phyloP scores from a whole-genome alignment of 2,329 filamentous ascomycete species.

The Colletotrichum simmondsii region DNA sequence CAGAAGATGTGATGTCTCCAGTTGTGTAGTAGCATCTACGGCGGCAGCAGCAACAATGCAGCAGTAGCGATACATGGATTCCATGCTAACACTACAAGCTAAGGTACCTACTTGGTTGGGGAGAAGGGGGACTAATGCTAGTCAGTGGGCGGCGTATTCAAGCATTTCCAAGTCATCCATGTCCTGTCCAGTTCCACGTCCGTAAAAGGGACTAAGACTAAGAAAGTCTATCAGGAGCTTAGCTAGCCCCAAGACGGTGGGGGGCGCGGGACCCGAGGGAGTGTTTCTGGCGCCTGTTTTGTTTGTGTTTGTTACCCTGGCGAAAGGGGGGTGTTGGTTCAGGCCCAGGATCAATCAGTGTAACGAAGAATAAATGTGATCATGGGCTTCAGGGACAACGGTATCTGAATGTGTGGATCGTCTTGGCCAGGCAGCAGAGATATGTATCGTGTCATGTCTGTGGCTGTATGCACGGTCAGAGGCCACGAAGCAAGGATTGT shows the following conservation, averaged over 20 bases:
- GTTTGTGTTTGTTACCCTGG: slow-evolving; percentile 8
- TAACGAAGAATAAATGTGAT: neutral
- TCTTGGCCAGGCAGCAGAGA: neutral
- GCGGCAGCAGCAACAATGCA: neutral
- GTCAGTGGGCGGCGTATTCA: slow-evolving; percentile 12
- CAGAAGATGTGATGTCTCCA: slow-evolving; percentile 13
- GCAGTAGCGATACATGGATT: neutral
- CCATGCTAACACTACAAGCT: neutral
- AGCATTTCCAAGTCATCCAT: slow-evolving; percentile 18
- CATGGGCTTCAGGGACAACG: neutral
- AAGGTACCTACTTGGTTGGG: neutral
- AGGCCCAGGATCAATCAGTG: neutral
- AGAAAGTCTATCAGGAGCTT: slow-evolving; percentile 1
- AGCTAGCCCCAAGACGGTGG: neutral
- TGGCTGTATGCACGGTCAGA: neutral
- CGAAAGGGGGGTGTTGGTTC: neutral
- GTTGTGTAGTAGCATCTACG: neutral
- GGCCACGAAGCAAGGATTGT: neutral
- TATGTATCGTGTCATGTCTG: neutral
- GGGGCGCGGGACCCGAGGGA: slow-evolving; percentile 20
- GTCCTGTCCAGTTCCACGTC: neutral
- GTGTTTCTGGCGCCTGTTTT: slow-evolving; percentile 15
- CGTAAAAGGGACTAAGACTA: neutral
- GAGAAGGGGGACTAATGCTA: neutral
- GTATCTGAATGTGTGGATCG: neutral